Evolutionary conservation across 805 yeast genomes (phyloP), one percentile per base, ranked within the genome.

Genomic region (Cyberlindnera petersonii): DNA sequence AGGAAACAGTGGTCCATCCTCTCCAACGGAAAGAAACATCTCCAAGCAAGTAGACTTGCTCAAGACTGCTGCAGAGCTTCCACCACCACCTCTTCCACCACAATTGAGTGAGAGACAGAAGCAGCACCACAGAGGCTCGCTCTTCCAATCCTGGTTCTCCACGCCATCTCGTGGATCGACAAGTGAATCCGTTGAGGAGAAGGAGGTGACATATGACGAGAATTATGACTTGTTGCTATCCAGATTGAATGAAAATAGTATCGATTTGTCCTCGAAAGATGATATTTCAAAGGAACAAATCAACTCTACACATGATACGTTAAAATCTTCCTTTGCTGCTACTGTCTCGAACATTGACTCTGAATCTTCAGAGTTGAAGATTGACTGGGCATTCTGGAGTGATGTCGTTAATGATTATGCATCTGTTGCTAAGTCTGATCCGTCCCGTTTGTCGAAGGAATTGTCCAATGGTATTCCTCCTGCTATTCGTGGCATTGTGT

Each of bases 301-400:
- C 13, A 60, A 64, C 28, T 61, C 66, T 8, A 79, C 81, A 21
- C 62, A 71, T n/a, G 60, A 61, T 35, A 62, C 66, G 9, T 53
- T 76, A 18, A 71, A 66, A 44, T 35, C 60, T 0, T 38, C 55
- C 1, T 52, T 50, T 31, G 43, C 44, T n/a, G 44, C 42, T 17
- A 33, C 39, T 2, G 21, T 42, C 7, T 48, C 41, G 8, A 35
- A 33, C 15, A 43, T 41, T 9, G 39, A 37, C 14, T 35, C 35
- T 11, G n/a, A 68, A 9, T 63, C 46, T 1, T 55, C 53, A 24
- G 46, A 62, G 24, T 30, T 49, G 4, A 65, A 71, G 19, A 72
- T 80, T 33, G 86, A 83, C 56, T 85, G 93, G 93, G 85, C 83
- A 31, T 85, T 86, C 58, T 91, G 98, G 98, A 74, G 89, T 6